Conservation (phyloP, 257 asterid species). For the Agastache rugosa region DNA sequence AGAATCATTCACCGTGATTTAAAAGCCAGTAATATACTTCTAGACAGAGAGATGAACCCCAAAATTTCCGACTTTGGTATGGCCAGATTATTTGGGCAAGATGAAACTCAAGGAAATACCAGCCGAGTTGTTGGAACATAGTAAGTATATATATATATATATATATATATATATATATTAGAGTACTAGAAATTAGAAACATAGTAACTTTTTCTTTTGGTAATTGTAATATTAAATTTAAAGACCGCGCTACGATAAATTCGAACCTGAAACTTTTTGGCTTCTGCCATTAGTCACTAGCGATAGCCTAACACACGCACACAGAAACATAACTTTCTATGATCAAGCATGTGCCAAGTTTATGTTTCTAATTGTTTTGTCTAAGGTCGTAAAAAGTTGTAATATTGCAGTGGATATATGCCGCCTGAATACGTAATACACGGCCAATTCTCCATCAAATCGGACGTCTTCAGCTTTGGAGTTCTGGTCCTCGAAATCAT, state of each 20-base stretch:
- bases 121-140: conserved; percentile 54
- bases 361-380: neutral
- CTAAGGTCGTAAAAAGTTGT: neutral
- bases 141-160: conserved; percentile 45
- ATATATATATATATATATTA: neutral
- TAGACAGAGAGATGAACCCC: conserved; percentile 54
- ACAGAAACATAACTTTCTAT: too few species aligned
- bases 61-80: conserved; percentile 68
- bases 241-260: too few species aligned
- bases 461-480: conserved; percentile 60
- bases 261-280: too few species aligned
- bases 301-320: too few species aligned
- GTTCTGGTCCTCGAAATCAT: conserved; percentile 57
- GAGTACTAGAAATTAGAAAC: too few species aligned
- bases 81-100: conserved; percentile 49
- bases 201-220: too few species aligned
- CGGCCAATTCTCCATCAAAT: conserved; percentile 50
- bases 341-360: too few species aligned
- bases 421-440: conserved; percentile 49
- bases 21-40: conserved; percentile 50
- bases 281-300: too few species aligned
- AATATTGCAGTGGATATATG: conserved; percentile 55
- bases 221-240: too few species aligned
- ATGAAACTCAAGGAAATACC: conserved; percentile 50
- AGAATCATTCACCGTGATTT: conserved; percentile 57